Evolutionary conservation across 768 basidiomycete species (phyloP).

Genomic region (Calvatia gigantea): DNA sequence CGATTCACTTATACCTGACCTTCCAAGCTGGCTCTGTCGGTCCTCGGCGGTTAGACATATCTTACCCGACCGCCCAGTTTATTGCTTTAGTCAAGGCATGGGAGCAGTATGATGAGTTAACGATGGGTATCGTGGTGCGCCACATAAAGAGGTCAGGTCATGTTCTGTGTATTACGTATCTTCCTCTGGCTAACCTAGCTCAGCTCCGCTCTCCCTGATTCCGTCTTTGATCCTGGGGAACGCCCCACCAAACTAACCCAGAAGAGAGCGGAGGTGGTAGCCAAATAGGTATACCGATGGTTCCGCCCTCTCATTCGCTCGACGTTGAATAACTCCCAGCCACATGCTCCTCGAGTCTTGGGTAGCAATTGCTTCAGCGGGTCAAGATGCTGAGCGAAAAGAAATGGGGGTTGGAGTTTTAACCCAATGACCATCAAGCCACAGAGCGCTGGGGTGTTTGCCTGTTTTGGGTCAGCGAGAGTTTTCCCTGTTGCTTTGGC

Average conservation of each 20-base stretch:
- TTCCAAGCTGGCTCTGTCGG: conserved; percentile 69
- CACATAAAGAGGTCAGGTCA: conserved; percentile 79
- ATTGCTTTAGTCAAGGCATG: conserved; percentile 91
- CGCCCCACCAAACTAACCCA: conserved; percentile 65
- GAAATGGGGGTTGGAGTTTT: too few relatives aligned
- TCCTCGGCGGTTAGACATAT: conserved; percentile 88
- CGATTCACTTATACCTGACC: background rate
- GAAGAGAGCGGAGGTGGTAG: conserved; percentile 77
- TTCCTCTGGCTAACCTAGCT: background rate
- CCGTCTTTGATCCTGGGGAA: conserved; percentile 80
- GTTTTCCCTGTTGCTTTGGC: too few relatives aligned
- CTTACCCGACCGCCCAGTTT: conserved; percentile 95
- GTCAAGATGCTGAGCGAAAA: too few relatives aligned
- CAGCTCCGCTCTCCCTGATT: conserved; percentile 75
- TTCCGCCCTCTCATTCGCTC: too few relatives aligned
- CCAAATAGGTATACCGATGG: too few relatives aligned
- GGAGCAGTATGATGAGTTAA: conserved; percentile 89
- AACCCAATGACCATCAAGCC: too few relatives aligned
- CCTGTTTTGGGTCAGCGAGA: too few relatives aligned
- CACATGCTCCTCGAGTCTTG: too few relatives aligned
- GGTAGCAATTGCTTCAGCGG: too few relatives aligned
- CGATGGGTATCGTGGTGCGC: conserved; percentile 92
- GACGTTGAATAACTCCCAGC: too few relatives aligned
- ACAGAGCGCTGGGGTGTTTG: too few relatives aligned
- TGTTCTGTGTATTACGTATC: background rate